These are phyloP conservation scores for Lagenidium giganteum DNA, from an alignment of 352 stramenopile genomes.

Conservation along the genomic window DNA sequence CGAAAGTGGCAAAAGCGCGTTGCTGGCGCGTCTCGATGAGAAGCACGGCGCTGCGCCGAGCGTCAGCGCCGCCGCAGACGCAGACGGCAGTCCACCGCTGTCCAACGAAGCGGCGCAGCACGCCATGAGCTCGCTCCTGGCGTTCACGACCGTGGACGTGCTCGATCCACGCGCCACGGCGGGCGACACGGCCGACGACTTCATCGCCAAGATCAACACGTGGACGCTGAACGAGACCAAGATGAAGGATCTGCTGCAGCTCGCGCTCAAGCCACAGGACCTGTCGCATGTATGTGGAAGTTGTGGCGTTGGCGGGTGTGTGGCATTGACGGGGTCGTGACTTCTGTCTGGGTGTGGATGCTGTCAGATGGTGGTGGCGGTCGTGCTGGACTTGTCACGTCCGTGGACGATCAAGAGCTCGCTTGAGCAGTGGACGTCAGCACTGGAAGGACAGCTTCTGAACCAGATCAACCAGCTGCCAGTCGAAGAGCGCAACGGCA, in stretches of 20 bases:
- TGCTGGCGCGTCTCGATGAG: slow-evolving; percentile 61
- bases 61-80: slow-evolving; percentile 2
- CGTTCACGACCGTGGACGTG: slow-evolving; percentile 60
- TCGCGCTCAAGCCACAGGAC: slow-evolving; percentile 49
- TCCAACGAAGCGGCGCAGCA: slow-evolving; percentile 11
- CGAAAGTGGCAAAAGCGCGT: slow-evolving; percentile 67
- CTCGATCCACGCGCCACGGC: slow-evolving; percentile 60
- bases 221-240: slow-evolving; percentile 74
- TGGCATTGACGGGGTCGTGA: background rate
- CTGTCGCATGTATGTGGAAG: slow-evolving; percentile 34
- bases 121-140: slow-evolving; percentile 34
- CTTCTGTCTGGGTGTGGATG: background rate
- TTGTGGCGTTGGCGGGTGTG: background rate
- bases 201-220: slow-evolving; percentile 69
- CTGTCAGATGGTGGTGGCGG: slow-evolving; percentile 46
- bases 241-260: slow-evolving; percentile 62
- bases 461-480: slow-evolving; percentile 65
- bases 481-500: slow-evolving; percentile 39
- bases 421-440: slow-evolving; percentile 78
- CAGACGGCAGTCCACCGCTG: background rate
- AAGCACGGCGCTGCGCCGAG: no score
- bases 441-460: slow-evolving; percentile 61
- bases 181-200: slow-evolving; percentile 47
- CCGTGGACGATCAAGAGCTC: slow-evolving; percentile 81
- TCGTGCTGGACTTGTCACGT: slow-evolving; percentile 68